A percentile compares a stretch with the other conserved stretches of the same genome.
These are phyloP conservation scores for Croton setiger DNA, from an alignment of 441 rosid species.

Conservation along the genomic window DNA sequence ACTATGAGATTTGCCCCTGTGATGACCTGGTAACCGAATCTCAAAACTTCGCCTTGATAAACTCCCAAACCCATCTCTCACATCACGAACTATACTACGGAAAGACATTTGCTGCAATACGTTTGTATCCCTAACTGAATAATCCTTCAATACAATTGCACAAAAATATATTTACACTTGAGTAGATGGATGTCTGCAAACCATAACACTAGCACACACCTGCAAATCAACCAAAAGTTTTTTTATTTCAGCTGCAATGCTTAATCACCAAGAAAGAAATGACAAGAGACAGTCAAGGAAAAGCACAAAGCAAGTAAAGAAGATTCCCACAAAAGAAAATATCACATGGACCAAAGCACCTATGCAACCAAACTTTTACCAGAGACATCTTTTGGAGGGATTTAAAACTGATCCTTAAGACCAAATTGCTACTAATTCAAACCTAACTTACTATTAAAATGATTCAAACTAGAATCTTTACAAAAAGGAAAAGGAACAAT, in stretches of 20 bases:
- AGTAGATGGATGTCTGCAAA: conserved; percentile 17
- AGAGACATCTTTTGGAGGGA: conserved; percentile 43
- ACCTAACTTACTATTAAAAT: conserved; percentile 11
- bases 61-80: conserved; percentile 93
- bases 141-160: conserved; percentile 13
- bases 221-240: conserved; percentile 26
- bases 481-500: conserved; percentile 16
- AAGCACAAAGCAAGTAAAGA: conserved; percentile 54
- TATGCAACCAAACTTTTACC: conserved; percentile 37
- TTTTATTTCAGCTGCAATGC: conserved; percentile 27
- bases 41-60: conserved; percentile 85
- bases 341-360: conserved; percentile 50
- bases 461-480: conserved; percentile 29
- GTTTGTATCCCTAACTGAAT: conserved; percentile 12
- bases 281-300: conserved; percentile 24
- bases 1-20: conserved; percentile 76
- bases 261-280: conserved; percentile 30
- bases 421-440: conserved; percentile 23
- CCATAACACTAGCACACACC: conserved; percentile 19
- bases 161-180: conserved; percentile 22
- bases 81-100: conserved; percentile 87
- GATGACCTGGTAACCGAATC: conserved; percentile 60
- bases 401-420: conserved; percentile 20
- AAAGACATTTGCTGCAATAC: conserved; percentile 61
- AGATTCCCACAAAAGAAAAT: conserved; percentile 45